Evolutionary conservation across 2,329 filamentous ascomycete genomes (phyloP).

Genomic region (Aspergillus terreus): DNA sequence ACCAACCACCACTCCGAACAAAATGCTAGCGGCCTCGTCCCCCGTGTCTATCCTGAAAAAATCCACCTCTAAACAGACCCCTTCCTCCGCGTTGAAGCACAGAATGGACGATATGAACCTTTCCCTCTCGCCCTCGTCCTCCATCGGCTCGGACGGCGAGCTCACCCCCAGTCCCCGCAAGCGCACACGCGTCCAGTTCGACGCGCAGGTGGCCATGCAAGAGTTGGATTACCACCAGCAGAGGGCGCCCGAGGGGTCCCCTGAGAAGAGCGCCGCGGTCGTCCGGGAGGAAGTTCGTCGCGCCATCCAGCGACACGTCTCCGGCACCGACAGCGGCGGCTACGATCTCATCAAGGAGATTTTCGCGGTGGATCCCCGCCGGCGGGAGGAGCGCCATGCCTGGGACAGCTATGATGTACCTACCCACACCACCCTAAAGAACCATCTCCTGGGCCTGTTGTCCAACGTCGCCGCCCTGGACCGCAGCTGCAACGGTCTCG

Average conservation of each 20-base stretch:
- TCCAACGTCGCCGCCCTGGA: conserved; percentile 55
- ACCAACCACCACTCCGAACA: conserved; percentile 20
- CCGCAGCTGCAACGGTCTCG: conserved; percentile 55
- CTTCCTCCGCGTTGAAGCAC: conserved; percentile 31
- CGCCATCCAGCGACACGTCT: conserved; percentile 52
- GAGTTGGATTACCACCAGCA: conserved; percentile 16
- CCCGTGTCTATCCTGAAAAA: conserved; percentile 36
- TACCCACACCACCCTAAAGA: conserved; percentile 50
- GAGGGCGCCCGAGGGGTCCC: conserved; percentile 24
- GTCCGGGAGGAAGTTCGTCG: conserved; percentile 60
- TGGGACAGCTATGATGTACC: conserved; percentile 43
- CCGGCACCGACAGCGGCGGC: conserved; percentile 50
- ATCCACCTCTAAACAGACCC: conserved; percentile 26
- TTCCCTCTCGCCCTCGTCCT: conserved; percentile 28
- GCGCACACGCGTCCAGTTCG: conserved; percentile 42
- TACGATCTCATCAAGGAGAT: conserved; percentile 56
- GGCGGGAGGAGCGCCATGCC: conserved; percentile 30
- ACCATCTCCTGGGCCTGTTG: conserved; percentile 58
- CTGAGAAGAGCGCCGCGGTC: conserved; percentile 54
- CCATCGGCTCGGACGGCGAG: conserved; percentile 25
- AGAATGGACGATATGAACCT: conserved; percentile 35
- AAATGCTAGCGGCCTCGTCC: conserved; percentile 30
- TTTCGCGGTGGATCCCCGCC: conserved; percentile 47
- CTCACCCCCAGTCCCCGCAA: conserved; percentile 34
- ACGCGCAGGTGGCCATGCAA: conserved; percentile 33